Evolutionary conservation across 371 early-diverging fungal species (phyloP).

Genomic region (Actinomortierella ambigua): DNA sequence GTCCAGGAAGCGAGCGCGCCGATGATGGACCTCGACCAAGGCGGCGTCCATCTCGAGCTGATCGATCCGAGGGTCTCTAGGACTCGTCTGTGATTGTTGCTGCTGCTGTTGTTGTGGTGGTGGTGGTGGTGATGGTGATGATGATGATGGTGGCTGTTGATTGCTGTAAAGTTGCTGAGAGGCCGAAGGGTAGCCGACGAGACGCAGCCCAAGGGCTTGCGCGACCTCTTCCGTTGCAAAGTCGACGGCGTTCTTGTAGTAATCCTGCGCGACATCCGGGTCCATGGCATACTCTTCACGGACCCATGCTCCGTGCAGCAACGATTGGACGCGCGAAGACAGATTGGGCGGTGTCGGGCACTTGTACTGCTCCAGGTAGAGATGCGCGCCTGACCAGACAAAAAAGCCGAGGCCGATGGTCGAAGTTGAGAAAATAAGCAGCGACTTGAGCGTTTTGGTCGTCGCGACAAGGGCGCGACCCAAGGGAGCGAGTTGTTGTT

Average conservation of each 20-base stretch:
- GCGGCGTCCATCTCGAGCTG: slow-evolving; percentile 23
- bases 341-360: slow-evolving; percentile 32
- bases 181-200: too few relatives aligned
- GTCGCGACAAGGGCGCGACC: slow-evolving; percentile 17
- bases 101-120: not conserved
- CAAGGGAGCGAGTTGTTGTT: slow-evolving; percentile 8
- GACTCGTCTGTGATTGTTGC: too few relatives aligned
- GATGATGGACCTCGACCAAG: slow-evolving; percentile 28
- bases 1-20: slow-evolving; percentile 27
- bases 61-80: slow-evolving; percentile 1
- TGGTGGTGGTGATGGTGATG: not conserved
- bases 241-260: slow-evolving; percentile 26
- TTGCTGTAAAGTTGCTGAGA: slow-evolving; percentile 5
- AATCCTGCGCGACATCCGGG: slow-evolving; percentile 25
- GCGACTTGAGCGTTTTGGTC: slow-evolving; percentile 13
- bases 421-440: slow-evolving; percentile 26
- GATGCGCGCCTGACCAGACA: slow-evolving; percentile 29
- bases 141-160: slow-evolving; percentile 1
- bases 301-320: slow-evolving; percentile 44
- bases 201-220: too few relatives aligned
- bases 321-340: slow-evolving; percentile 12
- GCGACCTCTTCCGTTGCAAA: slow-evolving; percentile 1
- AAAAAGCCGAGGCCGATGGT: slow-evolving; percentile 19
- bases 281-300: slow-evolving; percentile 35
- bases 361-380: slow-evolving; percentile 41